phyloP scores from a whole-genome alignment of 108 stramenopile species.

The Mayamaea pseudoterrestris region DNA sequence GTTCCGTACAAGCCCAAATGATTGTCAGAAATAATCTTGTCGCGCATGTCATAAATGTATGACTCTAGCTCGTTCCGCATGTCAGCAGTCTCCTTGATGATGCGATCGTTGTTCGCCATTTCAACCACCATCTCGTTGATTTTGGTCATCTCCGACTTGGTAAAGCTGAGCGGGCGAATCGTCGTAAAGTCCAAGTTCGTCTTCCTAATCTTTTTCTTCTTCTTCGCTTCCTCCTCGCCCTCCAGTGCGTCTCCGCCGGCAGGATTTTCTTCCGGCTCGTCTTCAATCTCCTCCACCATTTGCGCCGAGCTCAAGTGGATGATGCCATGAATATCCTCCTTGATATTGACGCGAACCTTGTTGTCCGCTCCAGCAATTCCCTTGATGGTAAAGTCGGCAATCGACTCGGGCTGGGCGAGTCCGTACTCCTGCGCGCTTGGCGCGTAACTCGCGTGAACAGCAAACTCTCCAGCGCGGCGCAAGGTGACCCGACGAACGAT shows the following conservation, averaged over 20 bases:
- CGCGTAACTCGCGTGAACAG: conserved; percentile 64
- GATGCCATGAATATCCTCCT: conserved; percentile 89
- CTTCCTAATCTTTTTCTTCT: conserved; percentile 88
- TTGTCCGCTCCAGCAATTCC: conserved; percentile 48
- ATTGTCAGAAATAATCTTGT: conserved; percentile 80
- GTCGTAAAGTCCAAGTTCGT: conserved; percentile 72
- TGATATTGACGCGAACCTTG: conserved; percentile 95
- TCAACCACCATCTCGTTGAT: conserved; percentile 72
- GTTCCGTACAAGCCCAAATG: conserved; percentile 67
- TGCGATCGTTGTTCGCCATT: conserved; percentile 81
- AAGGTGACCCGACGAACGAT: conserved; percentile 92
- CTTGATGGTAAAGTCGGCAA: conserved; percentile 64
- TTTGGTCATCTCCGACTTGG: conserved; percentile 67
- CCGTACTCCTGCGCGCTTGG: conserved; percentile 26
- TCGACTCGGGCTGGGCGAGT: conserved; percentile 26
- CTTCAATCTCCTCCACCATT: conserved; percentile 88
- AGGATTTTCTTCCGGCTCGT: conserved; percentile 51
- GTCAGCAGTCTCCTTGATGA: conserved; percentile 90
- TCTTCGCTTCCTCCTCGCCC: conserved; percentile 44
- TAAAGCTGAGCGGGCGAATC: conserved; percentile 59
- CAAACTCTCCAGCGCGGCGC: conserved; percentile 53
- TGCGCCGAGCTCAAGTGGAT: conserved; percentile 82
- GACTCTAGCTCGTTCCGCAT: conserved; percentile 97
- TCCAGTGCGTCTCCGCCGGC: conserved; percentile 28
- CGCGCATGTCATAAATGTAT: conserved; percentile 98